Evolutionary conservation across 257 asterid genomes (phyloP), one percentile per base, ranked within the genome.

Genomic region (Solanum tacnaense): DNA sequence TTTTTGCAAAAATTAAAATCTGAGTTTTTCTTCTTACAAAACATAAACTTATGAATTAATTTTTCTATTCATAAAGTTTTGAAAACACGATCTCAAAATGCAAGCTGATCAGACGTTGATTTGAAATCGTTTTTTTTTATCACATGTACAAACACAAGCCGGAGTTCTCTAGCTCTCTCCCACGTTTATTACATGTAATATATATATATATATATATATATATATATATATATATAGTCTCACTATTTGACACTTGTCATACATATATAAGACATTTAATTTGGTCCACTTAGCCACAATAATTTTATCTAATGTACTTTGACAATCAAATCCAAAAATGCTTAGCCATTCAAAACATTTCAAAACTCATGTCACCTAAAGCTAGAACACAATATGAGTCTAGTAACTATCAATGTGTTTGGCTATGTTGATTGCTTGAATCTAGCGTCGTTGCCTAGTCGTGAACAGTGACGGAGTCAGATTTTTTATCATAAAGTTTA

Each of bases 381-480:
- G n/a, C 67, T 20, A 58, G 67, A 58, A 58, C 67, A 58, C 25
- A 58, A 7, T 56, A 56, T 20, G 67, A 58, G 67, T 58, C 65
- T 56, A 20, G 65, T 56, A 56, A 56, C 65, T 56, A 56, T 56
- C 65, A 56, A 18, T 56, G 65, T 2, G 11, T 56, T 56, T 56
- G 10, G 4, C 11, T 1, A 56, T 20, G 65, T 56, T 56, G n/a
- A 56, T 56, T 0, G n/a, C 62, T 0, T 56, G 62, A 56, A 56
- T 18, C n/a, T 56, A 56, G 10, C n/a, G 25, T 0, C 0, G 3
- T 49, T 49, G 21, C 11, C 4, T 18, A 18, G 25, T 15, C 20
- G 8, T 49, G 7, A 4, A 56, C 0, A 7, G 25, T 20, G 25
- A 20, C 1, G 0, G 2, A 56, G 4, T 56, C 11, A 0, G 0